Conservation (phyloP, 257 asterid species). For the Perilla frutescens region DNA sequence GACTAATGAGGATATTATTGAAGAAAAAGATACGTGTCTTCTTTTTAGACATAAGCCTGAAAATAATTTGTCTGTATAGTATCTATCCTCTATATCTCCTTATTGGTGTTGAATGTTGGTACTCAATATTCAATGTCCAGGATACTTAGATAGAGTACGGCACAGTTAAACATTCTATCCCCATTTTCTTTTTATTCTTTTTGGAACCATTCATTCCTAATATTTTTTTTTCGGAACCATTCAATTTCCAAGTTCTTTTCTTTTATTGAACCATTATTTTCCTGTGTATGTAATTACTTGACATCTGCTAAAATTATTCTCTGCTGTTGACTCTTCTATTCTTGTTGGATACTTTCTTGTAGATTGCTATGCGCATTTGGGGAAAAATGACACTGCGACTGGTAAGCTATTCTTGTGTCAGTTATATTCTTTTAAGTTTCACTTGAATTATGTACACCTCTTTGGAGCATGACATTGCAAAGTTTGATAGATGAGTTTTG, state of each 20-base stretch:
- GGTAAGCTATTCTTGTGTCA: conserved; percentile 45
- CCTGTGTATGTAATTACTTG: neutral
- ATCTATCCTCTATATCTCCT: too few species aligned
- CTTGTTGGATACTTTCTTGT: conserved; percentile 39
- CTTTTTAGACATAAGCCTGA: too few species aligned
- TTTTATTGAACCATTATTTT: neutral
- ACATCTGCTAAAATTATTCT: neutral
- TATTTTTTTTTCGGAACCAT: neutral
- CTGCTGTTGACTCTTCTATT: neutral
- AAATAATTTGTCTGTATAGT: too few species aligned
- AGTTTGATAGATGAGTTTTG: conserved; percentile 7
- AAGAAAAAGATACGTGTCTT: too few species aligned
- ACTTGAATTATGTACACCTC: conserved; percentile 19
- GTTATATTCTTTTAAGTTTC: conserved; percentile 12
- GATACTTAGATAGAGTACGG: too few species aligned
- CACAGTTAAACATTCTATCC: too few species aligned
- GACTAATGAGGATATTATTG: too few species aligned
- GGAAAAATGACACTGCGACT: conserved; percentile 47
- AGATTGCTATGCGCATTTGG: conserved; percentile 86
- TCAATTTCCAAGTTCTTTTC: neutral
- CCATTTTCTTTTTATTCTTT: too few species aligned
- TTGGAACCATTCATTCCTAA: too few species aligned
- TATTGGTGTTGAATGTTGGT: too few species aligned
- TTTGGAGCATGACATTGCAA: neutral
- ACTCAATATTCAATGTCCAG: too few species aligned